These are phyloP conservation scores for Clonostachys rhizophaga DNA, from an alignment of 2,329 filamentous ascomycete genomes.

Conservation along the genomic window DNA sequence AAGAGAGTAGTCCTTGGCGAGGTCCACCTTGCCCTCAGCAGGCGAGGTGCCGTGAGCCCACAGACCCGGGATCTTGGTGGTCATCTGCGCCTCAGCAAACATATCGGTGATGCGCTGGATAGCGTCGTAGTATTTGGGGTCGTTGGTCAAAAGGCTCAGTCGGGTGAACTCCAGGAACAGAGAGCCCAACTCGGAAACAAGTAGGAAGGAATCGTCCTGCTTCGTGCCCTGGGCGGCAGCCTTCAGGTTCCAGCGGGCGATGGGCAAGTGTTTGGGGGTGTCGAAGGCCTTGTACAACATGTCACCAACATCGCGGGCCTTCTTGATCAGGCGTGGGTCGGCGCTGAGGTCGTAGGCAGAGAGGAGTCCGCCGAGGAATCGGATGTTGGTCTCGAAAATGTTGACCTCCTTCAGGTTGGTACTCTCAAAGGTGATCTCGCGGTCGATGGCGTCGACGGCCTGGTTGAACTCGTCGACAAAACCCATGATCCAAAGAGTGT, in stretches of 20 bases:
- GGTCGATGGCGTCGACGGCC: constrained; percentile 3
- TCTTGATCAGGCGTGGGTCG: constrained; percentile 37
- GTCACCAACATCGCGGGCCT: constrained; percentile 46
- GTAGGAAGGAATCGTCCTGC: constrained; percentile 7
- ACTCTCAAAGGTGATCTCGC: constrained; percentile 43
- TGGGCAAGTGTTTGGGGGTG: constrained; percentile 48
- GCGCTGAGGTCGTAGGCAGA: constrained; percentile 44
- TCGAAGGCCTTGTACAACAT: constrained; percentile 52
- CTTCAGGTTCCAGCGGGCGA: constrained; percentile 25
- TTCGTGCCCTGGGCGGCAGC: constrained; percentile 10
- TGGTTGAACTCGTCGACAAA: constrained; percentile 18
- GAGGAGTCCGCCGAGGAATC: constrained; percentile 46
- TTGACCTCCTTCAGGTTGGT: constrained; percentile 37
- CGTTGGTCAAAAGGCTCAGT: constrained; percentile 63
- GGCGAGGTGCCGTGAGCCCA: constrained; percentile 62
- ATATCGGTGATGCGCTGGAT: constrained; percentile 65
- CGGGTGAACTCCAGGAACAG: constrained; percentile 69
- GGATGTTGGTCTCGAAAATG: constrained; percentile 51
- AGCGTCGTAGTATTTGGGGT: constrained; percentile 70
- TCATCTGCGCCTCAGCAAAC: constrained; percentile 60
- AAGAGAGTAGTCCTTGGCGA: constrained; percentile 36
- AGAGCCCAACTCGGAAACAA: constrained; percentile 61
- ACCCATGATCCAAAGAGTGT: constrained; percentile 31
- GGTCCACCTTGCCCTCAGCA: constrained; percentile 34
- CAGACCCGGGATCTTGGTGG: constrained; percentile 67